Evolutionary conservation across 495 filamentous ascomycete genomes (phyloP), one percentile per base, ranked within the genome.

Genomic region (Aspergillus ellipticus): DNA sequence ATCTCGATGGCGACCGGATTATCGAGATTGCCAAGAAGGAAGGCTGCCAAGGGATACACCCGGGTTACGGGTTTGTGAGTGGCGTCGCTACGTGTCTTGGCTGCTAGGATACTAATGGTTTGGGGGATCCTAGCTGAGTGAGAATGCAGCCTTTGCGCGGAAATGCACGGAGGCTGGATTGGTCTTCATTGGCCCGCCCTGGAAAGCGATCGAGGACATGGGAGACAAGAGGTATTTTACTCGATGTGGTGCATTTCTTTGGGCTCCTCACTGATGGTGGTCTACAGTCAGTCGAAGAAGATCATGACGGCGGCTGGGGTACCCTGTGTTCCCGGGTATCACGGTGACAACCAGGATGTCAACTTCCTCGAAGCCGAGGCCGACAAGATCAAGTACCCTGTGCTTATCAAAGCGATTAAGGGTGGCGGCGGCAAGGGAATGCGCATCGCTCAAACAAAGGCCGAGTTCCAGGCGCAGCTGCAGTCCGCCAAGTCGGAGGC

Each of bases 391-490:
- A 84, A 84, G 54, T 99, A 91, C 58, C 94, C 94, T 0, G 95
- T 99, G 15, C 81, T 99, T 15, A 82, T 99, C 41, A 99, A 99
- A 75, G 96, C 95, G 35, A 92, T 97, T 53, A 96, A 92, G 68
- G 94, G 94, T 2, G 94, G 94, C 33, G 94, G 94, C 53, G 94
- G 94, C 13, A 98, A 99, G 69, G 94, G 94, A n/a, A 99, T 99
- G 94, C 80, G 94, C n/a, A 97, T 97, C 62, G 90, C 88, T 6
- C 68, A 77, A 51, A 83, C 75, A 1, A 83, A 88, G 28, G 78
- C 79, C 1, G 92, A 93, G 56, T 97, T 98, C 62, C 74, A 85
- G 35, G 82, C 84, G 11, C 90, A 96, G 66, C 72, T 99, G 21
- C 79, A 82, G 51, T 95, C 90, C 22, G 95, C 94, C 10, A 89